Conservation (phyloP, 1,284 basidiomycete species). For the Cryptococcus deneoformans region DNA sequence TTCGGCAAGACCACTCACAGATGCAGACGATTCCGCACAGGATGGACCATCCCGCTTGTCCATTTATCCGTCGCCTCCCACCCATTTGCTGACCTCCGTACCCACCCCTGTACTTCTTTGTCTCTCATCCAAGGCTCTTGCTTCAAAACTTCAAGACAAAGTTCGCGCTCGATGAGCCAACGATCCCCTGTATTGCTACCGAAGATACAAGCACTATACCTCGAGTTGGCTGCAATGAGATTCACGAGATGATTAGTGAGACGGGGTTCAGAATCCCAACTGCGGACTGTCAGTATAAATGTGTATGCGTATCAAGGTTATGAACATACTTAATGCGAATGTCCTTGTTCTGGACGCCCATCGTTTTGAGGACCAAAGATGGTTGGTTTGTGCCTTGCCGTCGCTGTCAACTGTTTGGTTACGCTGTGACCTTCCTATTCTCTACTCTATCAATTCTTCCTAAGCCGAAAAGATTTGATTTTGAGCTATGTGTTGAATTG, state of each 20-base stretch:
- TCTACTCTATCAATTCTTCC: too few species aligned
- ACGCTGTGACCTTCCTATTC: too few species aligned
- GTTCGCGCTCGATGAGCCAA: not conserved
- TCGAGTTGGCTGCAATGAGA: not conserved
- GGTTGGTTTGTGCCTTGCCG: too few species aligned
- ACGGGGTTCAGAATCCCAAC: not conserved
- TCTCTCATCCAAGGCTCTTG: constrained; percentile 10
- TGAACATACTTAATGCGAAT: constrained; percentile 1
- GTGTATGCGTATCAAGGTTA: not conserved
- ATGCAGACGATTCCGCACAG: constrained; percentile 1
- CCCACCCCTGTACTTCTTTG: constrained; percentile 3
- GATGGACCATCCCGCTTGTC: constrained; percentile 1
- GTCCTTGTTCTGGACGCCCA: not conserved
- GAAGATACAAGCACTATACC: not conserved
- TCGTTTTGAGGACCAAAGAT: too few species aligned
- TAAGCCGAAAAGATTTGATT: too few species aligned
- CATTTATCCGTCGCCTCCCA: constrained; percentile 2
- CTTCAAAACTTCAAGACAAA: constrained; percentile 2
- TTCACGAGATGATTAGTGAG: not conserved
- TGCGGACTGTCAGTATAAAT: not conserved
- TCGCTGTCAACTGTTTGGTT: too few species aligned
- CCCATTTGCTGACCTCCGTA: not conserved
- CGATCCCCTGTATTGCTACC: not conserved
- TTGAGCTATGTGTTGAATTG: too few species aligned
- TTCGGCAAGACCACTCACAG: constrained; percentile 1